Percentiles rank a stretch among this genome's conserved stretches.
These are phyloP conservation scores for Ceratocystis alfenasii DNA, from an alignment of 2,329 filamentous ascomycete species.

Conservation along the genomic window DNA sequence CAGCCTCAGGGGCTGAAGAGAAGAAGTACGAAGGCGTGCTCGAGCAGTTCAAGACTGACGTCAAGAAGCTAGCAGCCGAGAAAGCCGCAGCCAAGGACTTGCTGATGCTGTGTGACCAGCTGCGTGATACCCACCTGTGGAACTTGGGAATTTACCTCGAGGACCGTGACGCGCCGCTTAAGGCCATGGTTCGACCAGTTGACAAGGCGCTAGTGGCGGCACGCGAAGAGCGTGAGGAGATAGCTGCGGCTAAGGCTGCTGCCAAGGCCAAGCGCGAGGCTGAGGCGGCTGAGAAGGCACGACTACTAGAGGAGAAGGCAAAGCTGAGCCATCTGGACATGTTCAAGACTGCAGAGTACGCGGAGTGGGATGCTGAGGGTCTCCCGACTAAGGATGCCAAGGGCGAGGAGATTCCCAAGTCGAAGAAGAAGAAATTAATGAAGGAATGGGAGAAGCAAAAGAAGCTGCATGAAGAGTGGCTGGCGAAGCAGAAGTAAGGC, in stretches of 20 bases:
- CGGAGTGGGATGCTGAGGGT: conserved; percentile 72
- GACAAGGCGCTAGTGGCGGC: conserved; percentile 45
- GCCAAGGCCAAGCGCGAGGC: conserved; percentile 40
- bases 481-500: conserved; percentile 19
- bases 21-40: conserved; percentile 25
- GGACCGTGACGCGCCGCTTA: conserved; percentile 55
- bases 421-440: conserved; percentile 63
- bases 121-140: conserved; percentile 71
- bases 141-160: conserved; percentile 80
- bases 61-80: conserved; percentile 41
- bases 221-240: conserved; percentile 47
- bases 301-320: conserved; percentile 36
- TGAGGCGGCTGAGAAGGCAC: conserved; percentile 40
- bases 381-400: conserved; percentile 65
- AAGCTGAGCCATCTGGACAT: conserved; percentile 44
- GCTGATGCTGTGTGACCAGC: conserved; percentile 62
- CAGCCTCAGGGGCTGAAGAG: conserved; percentile 37
- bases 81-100: conserved; percentile 50
- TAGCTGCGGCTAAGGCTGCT: conserved; percentile 44
- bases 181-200: conserved; percentile 60
- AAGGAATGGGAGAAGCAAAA: conserved; percentile 90
- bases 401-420: conserved; percentile 72
- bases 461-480: conserved; percentile 60
- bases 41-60: conserved; percentile 43
- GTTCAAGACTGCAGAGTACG: conserved; percentile 51